Base-by-base conservation (phyloP, 805 yeast species). In the Aciculoconidium aculeatum region DNA sequence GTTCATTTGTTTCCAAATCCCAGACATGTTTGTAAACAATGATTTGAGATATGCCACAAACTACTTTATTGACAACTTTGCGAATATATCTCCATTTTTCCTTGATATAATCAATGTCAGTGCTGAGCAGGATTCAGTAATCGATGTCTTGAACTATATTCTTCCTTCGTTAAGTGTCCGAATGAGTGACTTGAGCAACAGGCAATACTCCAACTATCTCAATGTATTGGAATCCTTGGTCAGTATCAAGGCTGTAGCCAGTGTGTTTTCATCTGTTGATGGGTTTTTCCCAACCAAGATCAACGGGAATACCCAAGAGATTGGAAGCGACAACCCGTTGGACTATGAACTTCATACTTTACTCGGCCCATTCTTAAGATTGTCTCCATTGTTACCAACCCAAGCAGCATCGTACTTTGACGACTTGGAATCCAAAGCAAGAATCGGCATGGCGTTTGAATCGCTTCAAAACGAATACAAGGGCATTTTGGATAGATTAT, bases 341-440 rank as follows among this genome's bases (percentile, higher is more conserved):
- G 66, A 69, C 25, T 70, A 71, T 44, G 94, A 83, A 45, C 58
- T 59, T 10, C 61, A 65, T 14, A 74, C 95, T 0, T 53, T 84
- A 11, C 57, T 90, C 31, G 97, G 96, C 3, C 81, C 94, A 6
- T 63, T 86, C 17, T 68, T 85, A 31, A 65, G 78, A 34, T 55
- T 86, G 13, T 83, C 95, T 1, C 95, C 96, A 0, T 57, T 87
- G 26, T 67, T 73, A 26, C 65, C 69, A 3, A 54, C 65, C n/a
- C 61, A 65, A 13, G 70, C 75, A 0, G 51, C 67, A 0, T 44
- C 59, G 11, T 72, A 70, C 36, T 76, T 77, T 40, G 33, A 49
- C 4, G 51, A 44, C 10, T 41, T 47, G 17, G 40, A 44, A 7
- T 30, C 58, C 11, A 39, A 45, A 30, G 45, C 55, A 15, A 76